Evolutionary conservation across 148 eudicot genomes (phyloP).

Genomic region (Rhododendron simsii): DNA sequence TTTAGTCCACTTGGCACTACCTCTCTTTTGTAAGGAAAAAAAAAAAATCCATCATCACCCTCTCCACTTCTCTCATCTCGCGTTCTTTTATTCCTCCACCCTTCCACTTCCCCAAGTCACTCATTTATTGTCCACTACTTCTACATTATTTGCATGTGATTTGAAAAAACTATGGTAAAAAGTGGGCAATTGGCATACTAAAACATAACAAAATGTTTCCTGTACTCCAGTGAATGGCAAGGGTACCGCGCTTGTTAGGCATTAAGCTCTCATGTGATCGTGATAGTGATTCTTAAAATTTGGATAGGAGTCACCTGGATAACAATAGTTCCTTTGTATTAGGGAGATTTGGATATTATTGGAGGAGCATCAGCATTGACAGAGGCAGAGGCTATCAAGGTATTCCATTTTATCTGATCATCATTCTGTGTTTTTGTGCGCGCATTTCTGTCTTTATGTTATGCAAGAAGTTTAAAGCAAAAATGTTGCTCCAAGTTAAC

Average conservation of each 20-base stretch:
- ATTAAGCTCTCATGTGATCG: conserved; percentile 2
- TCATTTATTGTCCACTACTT: not conserved
- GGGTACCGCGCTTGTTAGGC: not conserved
- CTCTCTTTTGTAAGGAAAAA: not conserved
- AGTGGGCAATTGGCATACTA: not conserved
- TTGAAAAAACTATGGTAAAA: not conserved
- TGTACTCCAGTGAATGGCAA: not conserved
- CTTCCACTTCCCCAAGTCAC: not conserved
- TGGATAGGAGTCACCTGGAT: not conserved
- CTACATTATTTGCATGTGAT: not conserved
- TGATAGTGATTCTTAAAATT: not conserved
- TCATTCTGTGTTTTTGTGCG: not conserved
- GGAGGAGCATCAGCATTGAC: conserved; percentile 90
- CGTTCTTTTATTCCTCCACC: not conserved
- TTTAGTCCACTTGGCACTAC: not conserved
- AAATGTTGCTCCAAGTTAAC: conserved; percentile 3
- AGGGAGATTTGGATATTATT: conserved; percentile 95
- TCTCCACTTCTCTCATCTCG: not conserved
- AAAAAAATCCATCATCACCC: too few species aligned
- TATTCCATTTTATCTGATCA: conserved; percentile 17
- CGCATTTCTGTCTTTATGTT: not conserved
- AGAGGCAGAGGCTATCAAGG: conserved; percentile 94
- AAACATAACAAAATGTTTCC: not conserved
- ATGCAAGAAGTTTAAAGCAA: not conserved
- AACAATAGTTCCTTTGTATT: not conserved